phyloP scores from a whole-genome alignment of 2,329 filamentous ascomycete genomes.

The Colletotrichum godetiae region DNA sequence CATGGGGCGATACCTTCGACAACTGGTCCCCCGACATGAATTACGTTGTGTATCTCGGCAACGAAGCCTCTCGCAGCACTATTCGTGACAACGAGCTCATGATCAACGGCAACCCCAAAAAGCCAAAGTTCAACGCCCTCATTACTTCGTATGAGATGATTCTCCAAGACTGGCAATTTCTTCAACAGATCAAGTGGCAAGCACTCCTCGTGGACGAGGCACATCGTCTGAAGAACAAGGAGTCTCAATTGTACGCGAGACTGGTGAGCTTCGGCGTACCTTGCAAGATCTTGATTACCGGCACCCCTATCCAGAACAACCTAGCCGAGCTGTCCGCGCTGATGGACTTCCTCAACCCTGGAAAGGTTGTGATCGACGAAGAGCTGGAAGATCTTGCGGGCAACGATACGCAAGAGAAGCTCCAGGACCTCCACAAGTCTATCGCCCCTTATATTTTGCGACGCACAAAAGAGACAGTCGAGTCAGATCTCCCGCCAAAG shows the following conservation, averaged over 20 bases:
- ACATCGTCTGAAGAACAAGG: conserved; percentile 94
- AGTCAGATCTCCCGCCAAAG: conserved; percentile 95
- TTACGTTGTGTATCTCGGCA: conserved; percentile 96
- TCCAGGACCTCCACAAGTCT: conserved; percentile 84
- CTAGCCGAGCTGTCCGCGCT: conserved; percentile 91
- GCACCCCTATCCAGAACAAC: conserved; percentile 97
- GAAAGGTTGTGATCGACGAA: conserved; percentile 89
- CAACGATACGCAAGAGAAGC: conserved; percentile 85
- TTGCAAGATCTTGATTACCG: conserved; percentile 92
- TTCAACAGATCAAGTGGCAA: conserved; percentile 96
- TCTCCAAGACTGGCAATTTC: conserved; percentile 83
- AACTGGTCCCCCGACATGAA: conserved; percentile 96
- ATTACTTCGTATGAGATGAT: conserved; percentile 99
- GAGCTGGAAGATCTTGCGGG: conserved; percentile 85
- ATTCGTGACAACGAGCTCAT: conserved; percentile 93
- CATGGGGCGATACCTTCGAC: conserved; percentile 98
- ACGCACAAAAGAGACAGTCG: conserved; percentile 96
- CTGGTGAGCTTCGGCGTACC: conserved; percentile 88
- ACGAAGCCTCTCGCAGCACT: conserved; percentile 84
- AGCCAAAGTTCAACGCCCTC: conserved; percentile 96
- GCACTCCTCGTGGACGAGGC: conserved; percentile 97
- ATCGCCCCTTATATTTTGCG: conserved; percentile 96
- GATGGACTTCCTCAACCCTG: conserved; percentile 97
- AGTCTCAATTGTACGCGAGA: conserved; percentile 91
- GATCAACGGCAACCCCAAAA: conserved; percentile 85